Percentiles rank a stretch among this genome's conserved stretches.
phyloP scores from a whole-genome alignment of 371 early-diverging fungal species.

The Parasitella parasitica region DNA sequence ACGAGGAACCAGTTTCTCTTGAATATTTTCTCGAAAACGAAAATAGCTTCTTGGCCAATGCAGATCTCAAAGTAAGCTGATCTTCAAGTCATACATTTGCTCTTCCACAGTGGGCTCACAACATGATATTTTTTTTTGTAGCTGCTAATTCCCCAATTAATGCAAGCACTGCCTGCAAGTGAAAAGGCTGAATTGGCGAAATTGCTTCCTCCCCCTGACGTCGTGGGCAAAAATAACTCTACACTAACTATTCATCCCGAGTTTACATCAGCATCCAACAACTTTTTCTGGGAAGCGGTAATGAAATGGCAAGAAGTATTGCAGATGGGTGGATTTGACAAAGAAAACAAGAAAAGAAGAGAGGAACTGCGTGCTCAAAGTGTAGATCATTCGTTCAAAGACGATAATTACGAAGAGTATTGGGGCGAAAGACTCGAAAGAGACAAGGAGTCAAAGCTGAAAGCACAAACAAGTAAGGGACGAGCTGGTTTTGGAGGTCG shows the following conservation, averaged over 20 bases:
- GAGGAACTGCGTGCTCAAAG: neutral
- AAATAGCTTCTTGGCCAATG: neutral
- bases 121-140: no score
- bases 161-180: neutral
- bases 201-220: neutral
- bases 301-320: neutral
- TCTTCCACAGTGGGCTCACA: no score
- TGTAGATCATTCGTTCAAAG: constrained; percentile 1
- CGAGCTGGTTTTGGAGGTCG: neutral
- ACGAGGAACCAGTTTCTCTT: no score
- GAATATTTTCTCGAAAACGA: neutral
- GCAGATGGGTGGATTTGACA: neutral
- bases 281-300: constrained; percentile 3
- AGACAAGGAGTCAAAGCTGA: neutral
- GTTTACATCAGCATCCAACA: neutral
- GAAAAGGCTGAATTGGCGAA: neutral
- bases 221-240: neutral
- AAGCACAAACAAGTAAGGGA: neutral
- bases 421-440: constrained; percentile 10
- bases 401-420: constrained; percentile 21
- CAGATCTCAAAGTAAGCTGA: neutral
- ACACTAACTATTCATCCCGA: neutral
- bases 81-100: no score
- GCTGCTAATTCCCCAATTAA: neutral
- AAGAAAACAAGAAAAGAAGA: neutral